phyloP scores from a whole-genome alignment of 352 stramenopile genomes.

The Globisporangium okanoganense region DNA sequence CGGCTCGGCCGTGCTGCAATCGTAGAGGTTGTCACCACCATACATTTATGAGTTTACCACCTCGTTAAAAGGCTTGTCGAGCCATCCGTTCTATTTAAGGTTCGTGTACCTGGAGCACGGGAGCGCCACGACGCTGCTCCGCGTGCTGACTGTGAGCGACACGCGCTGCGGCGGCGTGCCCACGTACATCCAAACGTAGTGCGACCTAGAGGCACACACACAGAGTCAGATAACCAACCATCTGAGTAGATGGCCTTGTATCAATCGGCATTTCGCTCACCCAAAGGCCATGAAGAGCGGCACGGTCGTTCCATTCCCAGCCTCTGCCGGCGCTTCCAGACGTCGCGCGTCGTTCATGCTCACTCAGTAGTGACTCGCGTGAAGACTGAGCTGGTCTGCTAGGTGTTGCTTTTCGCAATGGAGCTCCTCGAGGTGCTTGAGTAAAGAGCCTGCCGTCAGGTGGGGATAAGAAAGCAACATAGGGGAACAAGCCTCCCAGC shows the following conservation, averaged over 20 bases:
- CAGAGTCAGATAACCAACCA: neutral
- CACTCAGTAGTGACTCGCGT: neutral
- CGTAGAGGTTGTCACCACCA: too few relatives aligned
- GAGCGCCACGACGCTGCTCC: conserved; percentile 68
- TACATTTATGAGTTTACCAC: too few relatives aligned
- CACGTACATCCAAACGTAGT: conserved; percentile 79
- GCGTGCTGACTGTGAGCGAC: conserved; percentile 74
- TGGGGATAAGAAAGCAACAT: neutral
- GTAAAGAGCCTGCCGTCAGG: neutral
- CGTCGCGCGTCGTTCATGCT: neutral
- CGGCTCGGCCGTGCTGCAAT: conserved; percentile 47
- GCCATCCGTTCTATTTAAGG: conserved; percentile 23
- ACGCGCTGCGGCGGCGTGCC: conserved; percentile 71
- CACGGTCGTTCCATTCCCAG: neutral
- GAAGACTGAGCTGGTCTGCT: neutral
- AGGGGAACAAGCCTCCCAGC: neutral
- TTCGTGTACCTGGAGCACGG: conserved; percentile 51
- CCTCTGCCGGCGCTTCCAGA: neutral
- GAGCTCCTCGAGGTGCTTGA: neutral
- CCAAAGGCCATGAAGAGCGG: neutral
- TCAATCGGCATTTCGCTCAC: neutral
- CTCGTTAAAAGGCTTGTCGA: conserved; percentile 42
- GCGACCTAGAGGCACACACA: conserved; percentile 14
- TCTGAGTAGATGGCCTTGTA: too few relatives aligned
- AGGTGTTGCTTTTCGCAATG: neutral